Conservation (phyloP, 2,329 filamentous ascomycete genomes). For the Fusarium citri region DNA sequence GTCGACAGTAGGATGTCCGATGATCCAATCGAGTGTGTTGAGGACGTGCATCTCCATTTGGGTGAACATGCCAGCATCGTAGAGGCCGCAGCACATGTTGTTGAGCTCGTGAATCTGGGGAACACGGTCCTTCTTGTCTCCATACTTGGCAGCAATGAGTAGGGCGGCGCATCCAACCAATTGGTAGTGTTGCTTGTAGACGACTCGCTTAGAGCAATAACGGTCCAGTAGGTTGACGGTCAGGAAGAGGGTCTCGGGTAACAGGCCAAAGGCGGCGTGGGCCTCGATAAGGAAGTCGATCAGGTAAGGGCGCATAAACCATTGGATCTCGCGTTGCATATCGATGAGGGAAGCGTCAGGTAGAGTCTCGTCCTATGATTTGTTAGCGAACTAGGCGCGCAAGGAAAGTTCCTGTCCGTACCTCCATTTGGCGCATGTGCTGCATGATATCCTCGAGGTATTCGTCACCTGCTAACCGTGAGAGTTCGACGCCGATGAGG, state of each 20-base stretch:
- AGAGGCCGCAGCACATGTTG: conserved; percentile 98
- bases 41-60: conserved; percentile 99
- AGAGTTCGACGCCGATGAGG: conserved; percentile 89
- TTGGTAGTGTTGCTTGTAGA: conserved; percentile 99
- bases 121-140: conserved; percentile 98
- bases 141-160: conserved; percentile 97
- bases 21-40: conserved; percentile 95
- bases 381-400: conserved; percentile 41
- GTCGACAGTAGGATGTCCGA: conserved; percentile 96
- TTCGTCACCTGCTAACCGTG: conserved; percentile 84
- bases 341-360: conserved; percentile 98
- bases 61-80: conserved; percentile 99
- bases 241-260: conserved; percentile 95
- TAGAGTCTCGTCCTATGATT: conserved; percentile 77
- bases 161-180: conserved; percentile 95
- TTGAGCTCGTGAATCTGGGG: conserved; percentile 96
- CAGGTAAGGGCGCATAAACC: conserved; percentile 99
- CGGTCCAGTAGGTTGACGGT: conserved; percentile 96
- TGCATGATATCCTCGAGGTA: conserved; percentile 94
- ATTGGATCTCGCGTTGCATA: conserved; percentile 98
- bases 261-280: conserved; percentile 91
- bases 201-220: conserved; percentile 96
- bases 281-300: conserved; percentile 98
- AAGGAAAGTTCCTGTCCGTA: conserved; percentile 49
- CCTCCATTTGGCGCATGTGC: conserved; percentile 97